Evolutionary conservation across 768 basidiomycete species (phyloP).

Genomic region (Agrocybe chaxingu): DNA sequence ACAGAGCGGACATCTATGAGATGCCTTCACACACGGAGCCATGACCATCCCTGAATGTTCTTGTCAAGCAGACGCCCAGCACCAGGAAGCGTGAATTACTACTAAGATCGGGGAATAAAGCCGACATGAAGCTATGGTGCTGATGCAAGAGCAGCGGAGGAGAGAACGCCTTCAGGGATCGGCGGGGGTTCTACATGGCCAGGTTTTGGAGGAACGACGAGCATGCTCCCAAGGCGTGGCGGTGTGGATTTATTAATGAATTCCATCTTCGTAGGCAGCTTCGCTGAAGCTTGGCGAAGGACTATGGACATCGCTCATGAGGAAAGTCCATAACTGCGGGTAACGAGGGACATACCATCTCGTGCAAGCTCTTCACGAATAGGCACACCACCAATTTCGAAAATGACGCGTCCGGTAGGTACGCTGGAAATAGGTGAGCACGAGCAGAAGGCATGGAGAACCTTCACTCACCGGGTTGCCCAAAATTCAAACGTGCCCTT

Average conservation of each 20-base stretch:
- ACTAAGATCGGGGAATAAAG: no score
- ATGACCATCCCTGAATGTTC: no score
- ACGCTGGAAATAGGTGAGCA: conserved; percentile 49
- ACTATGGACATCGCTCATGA: conserved; percentile 40
- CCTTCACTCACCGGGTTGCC: conserved; percentile 74
- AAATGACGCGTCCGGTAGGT: conserved; percentile 83
- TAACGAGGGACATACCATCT: conserved; percentile 59
- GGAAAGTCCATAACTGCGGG: not conserved
- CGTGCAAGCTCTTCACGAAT: conserved; percentile 91
- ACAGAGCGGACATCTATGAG: no score
- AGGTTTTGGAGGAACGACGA: conserved; percentile 45
- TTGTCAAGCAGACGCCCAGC: no score
- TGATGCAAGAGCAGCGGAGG: conserved; percentile 1
- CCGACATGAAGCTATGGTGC: not conserved
- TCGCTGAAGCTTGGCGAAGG: conserved; percentile 81
- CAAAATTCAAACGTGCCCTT: conserved; percentile 98
- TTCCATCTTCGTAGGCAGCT: conserved; percentile 85
- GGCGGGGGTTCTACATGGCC: conserved; percentile 15
- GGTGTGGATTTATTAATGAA: conserved; percentile 70
- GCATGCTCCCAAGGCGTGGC: conserved; percentile 69
- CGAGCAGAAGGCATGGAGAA: not conserved
- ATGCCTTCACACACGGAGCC: no score
- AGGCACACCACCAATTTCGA: conserved; percentile 88
- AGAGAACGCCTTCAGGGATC: conserved; percentile 5
- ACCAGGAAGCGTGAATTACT: conserved; percentile 40